Conservation (phyloP, 805 yeast genomes). For the Kuraishia ogatae region DNA sequence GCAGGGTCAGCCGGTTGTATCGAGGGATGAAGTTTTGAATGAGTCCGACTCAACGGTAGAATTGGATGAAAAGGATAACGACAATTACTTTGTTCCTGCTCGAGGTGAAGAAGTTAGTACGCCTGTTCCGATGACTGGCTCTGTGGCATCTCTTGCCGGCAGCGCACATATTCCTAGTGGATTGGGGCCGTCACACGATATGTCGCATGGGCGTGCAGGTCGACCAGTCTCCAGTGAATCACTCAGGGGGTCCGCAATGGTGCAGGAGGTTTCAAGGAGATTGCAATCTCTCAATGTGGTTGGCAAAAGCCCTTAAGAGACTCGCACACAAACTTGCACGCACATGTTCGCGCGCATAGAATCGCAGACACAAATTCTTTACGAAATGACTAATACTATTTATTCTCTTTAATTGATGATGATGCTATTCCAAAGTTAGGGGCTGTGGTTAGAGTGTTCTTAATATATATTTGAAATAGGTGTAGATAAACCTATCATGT, state of each 20-base stretch:
- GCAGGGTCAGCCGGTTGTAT: not conserved
- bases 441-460: too few relatives aligned
- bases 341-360: too few relatives aligned
- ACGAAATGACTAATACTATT: too few relatives aligned
- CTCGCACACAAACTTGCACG: too few relatives aligned
- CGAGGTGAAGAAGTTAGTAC: conserved; percentile 28
- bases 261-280: not conserved
- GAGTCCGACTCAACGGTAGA: conserved; percentile 38
- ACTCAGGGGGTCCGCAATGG: not conserved
- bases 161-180: not conserved
- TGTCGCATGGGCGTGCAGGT: not conserved
- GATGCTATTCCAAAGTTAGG: too few relatives aligned
- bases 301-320: not conserved
- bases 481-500: too few relatives aligned
- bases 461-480: too few relatives aligned
- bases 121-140: conserved; percentile 5
- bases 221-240: not conserved
- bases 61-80: conserved; percentile 39
- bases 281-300: not conserved
- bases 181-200: too few relatives aligned
- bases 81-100: conserved; percentile 41
- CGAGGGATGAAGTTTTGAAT: conserved; percentile 7
- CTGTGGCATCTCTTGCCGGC: not conserved
- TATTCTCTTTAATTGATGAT: too few relatives aligned
- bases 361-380: too few relatives aligned